A percentile compares a stretch with the other conserved stretches of the same genome.
These are phyloP conservation scores for Discostella pseudostelligera DNA, from an alignment of 108 stramenopile species.

Conservation along the genomic window DNA sequence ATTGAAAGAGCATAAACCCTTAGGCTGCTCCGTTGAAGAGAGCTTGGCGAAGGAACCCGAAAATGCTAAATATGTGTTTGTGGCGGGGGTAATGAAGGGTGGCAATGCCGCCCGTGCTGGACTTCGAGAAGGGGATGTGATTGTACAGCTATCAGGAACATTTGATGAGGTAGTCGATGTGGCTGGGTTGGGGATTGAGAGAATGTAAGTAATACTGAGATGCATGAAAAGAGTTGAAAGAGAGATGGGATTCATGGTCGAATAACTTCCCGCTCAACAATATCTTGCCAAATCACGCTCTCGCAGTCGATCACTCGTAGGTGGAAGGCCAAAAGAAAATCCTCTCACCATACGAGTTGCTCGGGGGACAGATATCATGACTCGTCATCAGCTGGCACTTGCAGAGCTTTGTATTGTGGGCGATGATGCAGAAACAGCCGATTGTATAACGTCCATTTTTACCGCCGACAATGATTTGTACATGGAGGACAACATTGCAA, in stretches of 20 bases:
- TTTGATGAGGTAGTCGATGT: slow-evolving; percentile 55
- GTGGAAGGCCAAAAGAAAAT: slow-evolving; percentile 47
- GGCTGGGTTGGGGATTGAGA: slow-evolving; percentile 47
- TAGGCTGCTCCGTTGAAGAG: slow-evolving; percentile 81
- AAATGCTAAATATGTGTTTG: slow-evolving; percentile 58
- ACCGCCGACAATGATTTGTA: slow-evolving; percentile 19
- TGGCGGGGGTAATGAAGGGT: slow-evolving; percentile 57
- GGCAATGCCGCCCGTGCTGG: slow-evolving; percentile 69
- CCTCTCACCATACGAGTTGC: slow-evolving; percentile 47
- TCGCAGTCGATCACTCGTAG: slow-evolving; percentile 46
- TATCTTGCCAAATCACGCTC: not conserved
- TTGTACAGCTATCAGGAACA: slow-evolving; percentile 62
- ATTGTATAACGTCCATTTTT: slow-evolving; percentile 38
- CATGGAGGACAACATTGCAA: slow-evolving; percentile 26
- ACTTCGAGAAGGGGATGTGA: slow-evolving; percentile 72
- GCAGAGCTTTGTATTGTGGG: slow-evolving; percentile 67
- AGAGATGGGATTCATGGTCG: not conserved
- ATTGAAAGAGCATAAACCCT: slow-evolving; percentile 57
- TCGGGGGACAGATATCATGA: slow-evolving; percentile 59
- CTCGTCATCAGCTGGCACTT: slow-evolving; percentile 63
- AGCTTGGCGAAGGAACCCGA: slow-evolving; percentile 59
- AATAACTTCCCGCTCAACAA: not conserved
- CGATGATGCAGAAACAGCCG: slow-evolving; percentile 25
- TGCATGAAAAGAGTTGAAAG: not conserved
- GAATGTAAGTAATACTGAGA: slow-evolving; percentile 62